Base-by-base conservation (phyloP, 208 protist species). In the Leishmania gerbilli region DNA sequence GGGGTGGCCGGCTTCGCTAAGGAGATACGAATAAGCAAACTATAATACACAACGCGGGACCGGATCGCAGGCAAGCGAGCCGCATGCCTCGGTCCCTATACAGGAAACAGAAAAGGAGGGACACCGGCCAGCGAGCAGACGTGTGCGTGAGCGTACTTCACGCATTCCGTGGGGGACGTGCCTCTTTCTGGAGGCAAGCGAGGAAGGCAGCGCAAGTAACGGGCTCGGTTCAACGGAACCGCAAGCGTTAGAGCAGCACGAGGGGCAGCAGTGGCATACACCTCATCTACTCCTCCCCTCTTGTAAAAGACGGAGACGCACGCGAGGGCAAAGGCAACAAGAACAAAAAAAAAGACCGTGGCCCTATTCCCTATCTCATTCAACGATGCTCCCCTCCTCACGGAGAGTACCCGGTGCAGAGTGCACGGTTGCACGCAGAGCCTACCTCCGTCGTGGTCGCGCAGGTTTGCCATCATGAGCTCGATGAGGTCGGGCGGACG, bases 401-500 rank as follows among this genome's bases (percentile, higher is more conserved):
- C 62, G 42, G 24, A 64, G 27, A 9, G 31, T 40, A 24, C 13
- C 40, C 3, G 47, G 34, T n/a, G 40, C 40, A 49, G 1, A 6
- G 40, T 49, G 45, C 68, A 17, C 34, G n/a, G 40, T 27, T 42
- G 68, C 9, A 27, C 3, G 42, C 19, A 27, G 19, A 15, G 8
- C 37, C 37, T 15, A 40, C 40, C 9, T 31, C 31, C 24, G 45
- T 17, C 72, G 51, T 62, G 9, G 15, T 40, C 7, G 2, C 15
- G 24, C 47, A 24, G 7, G 11, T 42, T 27, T 27, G 51, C 51
- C n/a, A 9, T 45, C 56, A 67, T 67, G 34, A 40, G 56, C 40
- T 9, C 21, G 34, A 68, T 4, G 82, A 75, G 53, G 53, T 79
- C 27, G 77, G 13, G 34, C 84, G 84, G 9, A 83, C 53, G 75